Evolutionary conservation across 768 basidiomycete species (phyloP).

Genomic region (Phlebiopsis flavidoalba): DNA sequence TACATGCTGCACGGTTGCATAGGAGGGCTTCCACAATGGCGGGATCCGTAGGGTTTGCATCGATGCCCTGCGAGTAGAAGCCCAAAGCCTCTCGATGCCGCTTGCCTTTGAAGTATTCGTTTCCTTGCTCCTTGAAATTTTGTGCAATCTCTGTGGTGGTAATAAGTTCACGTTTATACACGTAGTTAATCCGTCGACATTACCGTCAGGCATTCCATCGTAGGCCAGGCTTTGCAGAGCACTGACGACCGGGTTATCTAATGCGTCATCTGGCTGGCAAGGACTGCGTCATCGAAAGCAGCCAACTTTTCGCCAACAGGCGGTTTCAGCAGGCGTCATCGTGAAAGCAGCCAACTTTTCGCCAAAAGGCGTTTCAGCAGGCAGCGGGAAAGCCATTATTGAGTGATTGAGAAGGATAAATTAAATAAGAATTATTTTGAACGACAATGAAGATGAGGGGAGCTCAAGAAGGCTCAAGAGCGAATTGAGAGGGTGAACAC

Average conservation of each 20-base stretch:
- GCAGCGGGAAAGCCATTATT: slow-evolving; percentile 16
- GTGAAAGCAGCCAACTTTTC: slow-evolving; percentile 38
- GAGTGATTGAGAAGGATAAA: background rate
- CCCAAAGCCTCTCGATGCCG: slow-evolving; percentile 81
- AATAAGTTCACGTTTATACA: background rate
- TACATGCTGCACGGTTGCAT: slow-evolving; percentile 90
- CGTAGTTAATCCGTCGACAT: slow-evolving; percentile 27
- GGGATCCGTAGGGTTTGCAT: slow-evolving; percentile 69
- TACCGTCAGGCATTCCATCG: slow-evolving; percentile 94
- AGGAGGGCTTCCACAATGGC: slow-evolving; percentile 61
- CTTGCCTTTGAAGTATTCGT: slow-evolving; percentile 88
- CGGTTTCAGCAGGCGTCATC: too few species aligned
- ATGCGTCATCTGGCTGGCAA: slow-evolving; percentile 74
- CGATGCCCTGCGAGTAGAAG: slow-evolving; percentile 89
- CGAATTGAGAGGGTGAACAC: background rate
- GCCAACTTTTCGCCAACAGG: slow-evolving; percentile 32
- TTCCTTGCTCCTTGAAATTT: slow-evolving; percentile 94
- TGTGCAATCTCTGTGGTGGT: slow-evolving; percentile 67
- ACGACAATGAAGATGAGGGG: background rate
- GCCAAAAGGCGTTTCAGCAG: slow-evolving; percentile 10
- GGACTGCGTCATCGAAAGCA: slow-evolving; percentile 57
- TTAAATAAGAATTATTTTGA: background rate
- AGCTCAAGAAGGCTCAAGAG: background rate
- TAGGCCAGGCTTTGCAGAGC: slow-evolving; percentile 83
- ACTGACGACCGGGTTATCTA: slow-evolving; percentile 62